Evolutionary conservation across 192 early-diverging fungal genomes (phyloP), one percentile per base, ranked within the genome.

Genomic region (Entomortierella parvispora): DNA sequence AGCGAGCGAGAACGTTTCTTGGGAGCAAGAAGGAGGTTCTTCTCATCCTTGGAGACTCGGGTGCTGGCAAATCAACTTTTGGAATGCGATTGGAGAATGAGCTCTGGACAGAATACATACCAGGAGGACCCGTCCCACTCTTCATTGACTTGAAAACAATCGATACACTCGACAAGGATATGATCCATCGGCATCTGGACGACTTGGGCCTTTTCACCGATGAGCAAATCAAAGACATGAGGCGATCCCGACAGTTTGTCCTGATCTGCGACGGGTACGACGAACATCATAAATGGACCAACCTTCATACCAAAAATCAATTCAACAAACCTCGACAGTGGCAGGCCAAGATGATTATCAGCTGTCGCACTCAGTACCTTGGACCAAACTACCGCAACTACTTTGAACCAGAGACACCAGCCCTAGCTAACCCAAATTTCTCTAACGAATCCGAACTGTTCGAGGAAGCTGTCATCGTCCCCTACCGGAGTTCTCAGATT

Each of bases 21-120:
- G 23, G 3, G 22, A 51, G 49, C 49, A 25, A 51, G n/a, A n/a
- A 26, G 11, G 6, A 51, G 26, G 49, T 51, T 26, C 26, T 51
- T 3, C 26, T 51, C 22, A 26, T 51, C 3, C 12, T 25, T 3
- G 49, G 49, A 5, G 49, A 51, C 26, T 51, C 49, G 2, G 49
- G 49, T 26, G 49, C 49, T 7, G 49, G 49, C 9, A 51, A 51
- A 25, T 51, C 49, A 11, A 51, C 49, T 3, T 51, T 51, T 25
- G 26, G 26, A 10, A n/a, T n/a, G 11, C 49, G 26, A 3, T 26
- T 51, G 6, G 49, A 26, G 49, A 18, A 26, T 12, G 49, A 8
- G 10, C 49, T 51, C 26, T 25, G 12, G 6, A 51, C 2, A 3
- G 22, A 15, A 15, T 51, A 51, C 23, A n/a, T 26, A 11, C 49